A percentile compares a stretch with the other conserved stretches of the same genome.
These are phyloP conservation scores for Oenanthe sinensis DNA, from an alignment of 129 eudicot genomes.

Conservation along the genomic window DNA sequence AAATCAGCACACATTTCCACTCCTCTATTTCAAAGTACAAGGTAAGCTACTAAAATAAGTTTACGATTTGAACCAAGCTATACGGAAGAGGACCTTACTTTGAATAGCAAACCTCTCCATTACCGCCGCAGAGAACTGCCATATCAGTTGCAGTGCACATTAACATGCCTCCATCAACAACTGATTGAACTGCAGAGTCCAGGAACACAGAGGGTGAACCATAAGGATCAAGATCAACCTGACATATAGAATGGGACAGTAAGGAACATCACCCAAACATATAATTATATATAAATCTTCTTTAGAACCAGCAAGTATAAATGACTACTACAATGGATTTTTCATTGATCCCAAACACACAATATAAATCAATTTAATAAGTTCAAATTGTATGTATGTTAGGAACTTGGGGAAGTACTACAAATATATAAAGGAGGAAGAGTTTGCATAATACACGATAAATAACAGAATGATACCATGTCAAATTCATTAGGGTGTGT, in stretches of 20 bases:
- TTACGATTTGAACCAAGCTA: neutral
- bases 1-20: constrained; percentile 10
- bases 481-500: constrained; percentile 99
- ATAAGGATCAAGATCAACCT: constrained; percentile 99
- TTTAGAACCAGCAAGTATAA: neutral
- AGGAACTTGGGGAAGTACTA: neutral
- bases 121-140: constrained; percentile 98
- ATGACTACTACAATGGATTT: neutral
- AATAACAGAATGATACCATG: constrained; percentile 47
- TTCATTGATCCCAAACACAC: neutral
- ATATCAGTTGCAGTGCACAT: constrained; percentile 99
- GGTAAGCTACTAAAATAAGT: neutral
- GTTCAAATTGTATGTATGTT: neutral
- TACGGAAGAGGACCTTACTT: constrained; percentile 42
- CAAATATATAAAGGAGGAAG: neutral
- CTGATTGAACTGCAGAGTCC: constrained; percentile 95
- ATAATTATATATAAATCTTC: neutral
- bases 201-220: constrained; percentile 95
- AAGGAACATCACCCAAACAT: neutral
- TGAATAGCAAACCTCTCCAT: constrained; percentile 99
- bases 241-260: constrained; percentile 4
- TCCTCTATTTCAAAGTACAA: neutral
- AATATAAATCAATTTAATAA: neutral
- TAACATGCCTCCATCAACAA: constrained; percentile 92
- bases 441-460: neutral